Evolutionary conservation across 805 yeast genomes (phyloP), one percentile per base, ranked within the genome.

Genomic region (Nakazawaea ambrosiae): DNA sequence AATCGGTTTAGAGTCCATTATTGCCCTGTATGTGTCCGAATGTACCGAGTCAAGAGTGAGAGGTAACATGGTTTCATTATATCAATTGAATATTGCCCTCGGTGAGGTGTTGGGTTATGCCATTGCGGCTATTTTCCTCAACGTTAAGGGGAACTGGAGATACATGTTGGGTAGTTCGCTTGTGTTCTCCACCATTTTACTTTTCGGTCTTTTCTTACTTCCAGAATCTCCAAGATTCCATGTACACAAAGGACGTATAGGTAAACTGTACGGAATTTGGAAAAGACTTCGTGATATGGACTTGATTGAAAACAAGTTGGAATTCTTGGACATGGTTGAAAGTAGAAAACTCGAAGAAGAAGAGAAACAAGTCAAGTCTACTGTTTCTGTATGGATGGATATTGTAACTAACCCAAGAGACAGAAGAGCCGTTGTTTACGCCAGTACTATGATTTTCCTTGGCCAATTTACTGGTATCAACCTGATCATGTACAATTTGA

Each of bases 391-490:
- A 7, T 66, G 71, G 60, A 44, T 66, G 31, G 83, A 78, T 44
- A 61, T 78, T 44, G 55, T 78, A 55, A 61, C 66, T 11, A 61
- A 69, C 37, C 69, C 80, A 32, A 69, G 85, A 55, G 72, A 70
- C 52, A 68, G 83, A 46, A 70, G 83, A 49, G 79, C 83, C 9
- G 61, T 78, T 31, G 55, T 73, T 16, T 77, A 75, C 51, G 68
- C 82, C 8, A 61, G 63, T 36, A 65, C 72, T 46, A 75, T 77
- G 81, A 66, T 75, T 39, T 56, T 69, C 46, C 61, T 75, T 39
- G 81, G 81, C 36, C 85, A 78, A 54, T 67, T 78, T 59, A 76
- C 83, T 4, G 84, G 84, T 63, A 71, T 78, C 47, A 78, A 78
- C 49, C 83, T 78, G 28, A 70, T 78, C 41, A 66, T 77, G 73